Conservation (phyloP, 495 filamentous ascomycete genomes). For the Opeltia flavorubescens region DNA sequence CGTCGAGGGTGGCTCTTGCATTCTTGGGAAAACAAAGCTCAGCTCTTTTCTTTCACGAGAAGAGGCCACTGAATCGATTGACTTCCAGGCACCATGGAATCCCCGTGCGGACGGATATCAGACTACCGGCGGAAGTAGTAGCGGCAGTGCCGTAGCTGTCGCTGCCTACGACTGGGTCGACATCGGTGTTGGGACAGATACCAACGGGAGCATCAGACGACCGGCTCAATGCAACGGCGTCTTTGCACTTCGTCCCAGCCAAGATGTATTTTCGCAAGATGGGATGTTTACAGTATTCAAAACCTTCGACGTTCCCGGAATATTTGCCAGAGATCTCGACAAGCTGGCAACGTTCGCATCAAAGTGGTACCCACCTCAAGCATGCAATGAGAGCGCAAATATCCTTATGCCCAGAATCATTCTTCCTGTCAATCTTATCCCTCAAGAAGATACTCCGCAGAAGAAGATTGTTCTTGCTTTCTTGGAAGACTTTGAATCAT, state of each 20-base stretch:
- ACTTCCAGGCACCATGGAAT: constrained; percentile 12
- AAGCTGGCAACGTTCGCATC: neutral
- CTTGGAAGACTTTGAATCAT: neutral
- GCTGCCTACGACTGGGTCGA: constrained; percentile 37
- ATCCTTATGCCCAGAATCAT: neutral
- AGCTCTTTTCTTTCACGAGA: constrained; percentile 10
- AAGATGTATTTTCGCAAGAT: neutral
- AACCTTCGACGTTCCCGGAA: neutral
- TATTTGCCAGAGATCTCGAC: constrained; percentile 5
- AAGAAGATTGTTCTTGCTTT: neutral
- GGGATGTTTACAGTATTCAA: neutral
- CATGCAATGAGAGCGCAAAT: neutral
- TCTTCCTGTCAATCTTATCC: constrained; percentile 1
- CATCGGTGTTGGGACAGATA: constrained; percentile 31
- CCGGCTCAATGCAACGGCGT: neutral
- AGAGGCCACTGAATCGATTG: constrained; percentile 5
- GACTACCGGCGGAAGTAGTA: constrained; percentile 13
- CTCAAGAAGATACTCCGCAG: constrained; percentile 1
- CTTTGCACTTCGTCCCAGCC: neutral
- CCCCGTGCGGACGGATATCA: constrained; percentile 13
- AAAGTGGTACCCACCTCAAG: neutral
- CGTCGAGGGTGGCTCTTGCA: constrained; percentile 18
- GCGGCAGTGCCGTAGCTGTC: constrained; percentile 11
- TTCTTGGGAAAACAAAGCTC: constrained; percentile 24
- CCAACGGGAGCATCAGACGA: neutral